These are phyloP conservation scores for Mortierella antarctica DNA, from an alignment of 192 early-diverging fungal genomes.

Conservation along the genomic window DNA sequence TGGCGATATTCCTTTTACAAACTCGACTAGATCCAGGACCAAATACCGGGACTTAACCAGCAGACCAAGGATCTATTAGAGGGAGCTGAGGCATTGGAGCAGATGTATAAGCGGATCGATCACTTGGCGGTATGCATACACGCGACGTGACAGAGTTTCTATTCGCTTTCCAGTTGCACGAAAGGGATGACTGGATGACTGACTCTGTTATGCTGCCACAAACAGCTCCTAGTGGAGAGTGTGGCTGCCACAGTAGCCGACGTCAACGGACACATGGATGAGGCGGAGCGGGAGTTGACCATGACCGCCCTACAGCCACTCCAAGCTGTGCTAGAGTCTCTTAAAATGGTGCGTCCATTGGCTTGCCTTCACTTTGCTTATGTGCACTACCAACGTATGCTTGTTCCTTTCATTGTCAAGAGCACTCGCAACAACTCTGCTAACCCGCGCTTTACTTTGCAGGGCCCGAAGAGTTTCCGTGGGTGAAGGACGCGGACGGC, in stretches of 20 bases:
- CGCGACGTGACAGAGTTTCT: too few relatives aligned
- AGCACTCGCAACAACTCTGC: too few relatives aligned
- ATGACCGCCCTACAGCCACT: slow-evolving; percentile 31
- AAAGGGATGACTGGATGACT: not conserved
- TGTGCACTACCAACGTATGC: too few relatives aligned
- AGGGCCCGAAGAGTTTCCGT: slow-evolving; percentile 41
- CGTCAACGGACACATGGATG: slow-evolving; percentile 11
- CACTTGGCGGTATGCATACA: slow-evolving; percentile 24
- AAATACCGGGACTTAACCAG: slow-evolving; percentile 17
- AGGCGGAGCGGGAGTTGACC: slow-evolving; percentile 32
- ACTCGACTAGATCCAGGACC: slow-evolving; percentile 14
- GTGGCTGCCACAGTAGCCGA: slow-evolving; percentile 28
- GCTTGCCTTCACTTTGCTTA: too few relatives aligned
- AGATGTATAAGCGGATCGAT: slow-evolving; percentile 37
- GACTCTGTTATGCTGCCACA: not conserved
- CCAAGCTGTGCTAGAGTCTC: slow-evolving; percentile 31
- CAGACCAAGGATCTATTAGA: slow-evolving; percentile 25
- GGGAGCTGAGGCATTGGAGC: slow-evolving; percentile 26
- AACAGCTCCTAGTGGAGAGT: slow-evolving; percentile 30
- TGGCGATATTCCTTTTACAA: not conserved
- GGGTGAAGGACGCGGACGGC: not conserved
- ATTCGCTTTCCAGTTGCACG: not conserved
- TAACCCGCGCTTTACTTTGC: not conserved
- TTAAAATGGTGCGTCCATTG: slow-evolving; percentile 29
- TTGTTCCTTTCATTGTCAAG: too few relatives aligned